Base-by-base conservation (phyloP, 805 yeast species). In the Lipomyces starkeyi region DNA sequence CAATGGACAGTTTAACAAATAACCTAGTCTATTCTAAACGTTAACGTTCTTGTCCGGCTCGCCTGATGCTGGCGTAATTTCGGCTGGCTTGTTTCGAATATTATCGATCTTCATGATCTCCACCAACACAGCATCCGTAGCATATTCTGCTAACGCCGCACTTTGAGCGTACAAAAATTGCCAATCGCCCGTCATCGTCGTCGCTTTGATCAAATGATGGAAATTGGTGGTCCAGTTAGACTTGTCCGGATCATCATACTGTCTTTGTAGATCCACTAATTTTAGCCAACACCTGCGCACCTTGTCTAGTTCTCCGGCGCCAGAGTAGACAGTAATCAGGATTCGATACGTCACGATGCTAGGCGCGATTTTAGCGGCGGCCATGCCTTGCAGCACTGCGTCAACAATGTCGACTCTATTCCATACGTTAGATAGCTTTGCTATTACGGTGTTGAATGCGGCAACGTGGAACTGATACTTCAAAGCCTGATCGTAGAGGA, bases 271-370 rank as follows among this genome's bases (percentile, higher is more conserved):
- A 22, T 58, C 56, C 27, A 57, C 47, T 2, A 67, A 34, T 13
- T 52, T 29, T n/a, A 29, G 25, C 71, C 71, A 67, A 17, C 27
- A 25, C 22, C 25, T 14, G 14, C 55, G 63, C 14, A 67, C 64
- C n/a, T 32, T 20, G 2, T 59, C 66, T 8, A 20, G 29, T 1
- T 58, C 60, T 8, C 49, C 43, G 8, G 20, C 25, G 5, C 2
- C 17, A 3, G 65, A 59, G 58, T 61, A 59, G 20, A 27, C 62
- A 17, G 58, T 55, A 14, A 65, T 40, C 34, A 65, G 20, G 20
- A 67, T 55, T 7, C 71, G 65, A 43, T 61, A 64, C 29, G 71
- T 58, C 29, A 67, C 71, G 22, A 62, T 52, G 3, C 60, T 55
- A 11, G 66, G 61, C 25, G 27, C 22, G 37, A 67, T 59, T 6